Evolutionary conservation across 2,329 filamentous ascomycete genomes (phyloP), one percentile per base, ranked within the genome.

Genomic region (Ceratocystis diversiconidia): DNA sequence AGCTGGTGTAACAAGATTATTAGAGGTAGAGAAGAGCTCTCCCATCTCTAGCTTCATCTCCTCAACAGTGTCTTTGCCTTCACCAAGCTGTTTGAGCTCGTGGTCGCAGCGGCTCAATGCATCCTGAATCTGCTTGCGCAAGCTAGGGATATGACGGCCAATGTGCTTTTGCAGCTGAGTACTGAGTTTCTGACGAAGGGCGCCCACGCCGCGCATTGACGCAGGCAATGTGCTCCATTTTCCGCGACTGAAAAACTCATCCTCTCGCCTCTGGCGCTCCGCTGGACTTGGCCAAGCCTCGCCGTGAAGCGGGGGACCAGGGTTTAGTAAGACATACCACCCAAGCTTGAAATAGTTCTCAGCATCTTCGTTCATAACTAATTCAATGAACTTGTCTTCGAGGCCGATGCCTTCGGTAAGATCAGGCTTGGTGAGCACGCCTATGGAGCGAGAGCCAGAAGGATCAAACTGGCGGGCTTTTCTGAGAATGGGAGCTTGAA

Each of bases 11-110:
- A 81, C 78, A n/a, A 81, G 75, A 64, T 81, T 79, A 72, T 80
- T 80, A 41, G 78, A 81, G 0, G 76, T 74, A 0, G 79, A 80
- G 67, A 81, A 81, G 5, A 81, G 74, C 69, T 81, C 79, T 57
- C 79, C 79, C 70, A 81, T 79, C 70, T 81, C 78, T 67, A 80
- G 75, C 15, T 79, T 75, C 79, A 81, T 81, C 73, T 81, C 79
- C 68, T 79, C 77, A 1, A 80, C 75, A 0, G 79, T 81, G 69
- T 81, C 79, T 66, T 79, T 79, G 66, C 78, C 79, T 1, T 75
- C 73, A 6, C 79, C 79, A 72, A 81, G 79, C 17, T 76, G 76
- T 70, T 76, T 79, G 59, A 81, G 78, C 70, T 81, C 78, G 1
- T 73, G 69, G 15, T 81, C 79, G 68, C 79, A 80, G 32, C 76